Base-by-base conservation (phyloP, 176 grass and related monocot genomes). In the Musa itinerans region DNA sequence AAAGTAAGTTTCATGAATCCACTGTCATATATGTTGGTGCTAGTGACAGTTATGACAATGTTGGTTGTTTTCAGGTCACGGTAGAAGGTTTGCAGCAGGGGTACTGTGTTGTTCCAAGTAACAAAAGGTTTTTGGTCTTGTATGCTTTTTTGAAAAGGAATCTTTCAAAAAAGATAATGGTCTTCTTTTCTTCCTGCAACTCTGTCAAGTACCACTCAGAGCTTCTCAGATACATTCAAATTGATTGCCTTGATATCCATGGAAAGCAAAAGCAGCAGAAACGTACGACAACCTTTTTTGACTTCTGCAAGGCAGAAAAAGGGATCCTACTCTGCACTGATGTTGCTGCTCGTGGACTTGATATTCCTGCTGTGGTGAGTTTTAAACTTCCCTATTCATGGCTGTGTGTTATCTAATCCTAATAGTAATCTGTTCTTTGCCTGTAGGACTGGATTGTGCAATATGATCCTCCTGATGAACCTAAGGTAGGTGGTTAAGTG, bases 221-320 rank as follows among this genome's bases (percentile, higher is more conserved):
- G 69, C 90, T 97, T 83, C 74, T 97, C 53, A 93, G 81, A 69
- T 96, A 87, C 74, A 80, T 97, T 77, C 86, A 90, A 61, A 79
- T 97, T 15, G 88, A 93, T 17, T 93, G 90, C 82, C 52, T 80
- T 53, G 94, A 97, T 86, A 97, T 97, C 78, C 90, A 97, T 87
- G 90, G 94, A 68, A 97, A 93, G 74, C 90, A 97, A 88, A 97
- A 97, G 73, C 94, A 97, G 79, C 90, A 97, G 80, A 97, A 93
- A 82, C 81, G 90, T 66, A 97, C 94, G 13, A 85, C 86, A 26
- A 97, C 90, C 69, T 97, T 97, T 77, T 97, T 97, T 82, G 71
- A 83, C 49, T 97, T 97, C 57, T 97, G 94, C 84, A 90, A 93
- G 72, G 94, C 87, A 53, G 90, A 93, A 63, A 93, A 93, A 74